A percentile compares a stretch with the other conserved stretches of the same genome.
Conservation (phyloP, 23 red algal species). For the Gracilaria domingensis region DNA sequence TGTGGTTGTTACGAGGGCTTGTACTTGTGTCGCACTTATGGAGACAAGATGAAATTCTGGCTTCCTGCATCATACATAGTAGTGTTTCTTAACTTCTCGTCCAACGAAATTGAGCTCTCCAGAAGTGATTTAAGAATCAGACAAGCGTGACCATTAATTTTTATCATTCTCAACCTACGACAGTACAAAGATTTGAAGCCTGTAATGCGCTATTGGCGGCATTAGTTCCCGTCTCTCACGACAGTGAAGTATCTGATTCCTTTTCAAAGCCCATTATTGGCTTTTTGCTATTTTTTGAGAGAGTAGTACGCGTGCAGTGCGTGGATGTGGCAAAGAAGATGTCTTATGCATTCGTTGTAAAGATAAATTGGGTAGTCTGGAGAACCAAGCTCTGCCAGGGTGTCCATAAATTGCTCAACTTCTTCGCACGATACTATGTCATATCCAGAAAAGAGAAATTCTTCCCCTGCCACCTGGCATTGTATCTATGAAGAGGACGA, state of each 20-base stretch:
- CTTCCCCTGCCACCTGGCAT: too few relatives aligned
- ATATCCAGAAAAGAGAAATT: too few relatives aligned
- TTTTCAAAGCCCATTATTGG: not conserved
- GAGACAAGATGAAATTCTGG: too few relatives aligned
- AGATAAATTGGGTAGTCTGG: not conserved
- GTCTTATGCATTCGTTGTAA: not conserved
- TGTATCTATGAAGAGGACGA: not conserved
- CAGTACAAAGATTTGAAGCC: not conserved
- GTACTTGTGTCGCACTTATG: too few relatives aligned
- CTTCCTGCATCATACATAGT: not conserved
- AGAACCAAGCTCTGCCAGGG: not conserved
- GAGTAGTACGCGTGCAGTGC: not conserved
- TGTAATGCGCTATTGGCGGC: not conserved
- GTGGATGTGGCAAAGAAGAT: not conserved
- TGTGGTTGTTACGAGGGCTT: too few relatives aligned
- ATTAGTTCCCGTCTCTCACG: not conserved
- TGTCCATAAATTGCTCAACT: too few relatives aligned
- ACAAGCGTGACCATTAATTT: not conserved
- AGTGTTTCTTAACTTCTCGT: not conserved
- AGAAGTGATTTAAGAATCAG: not conserved
- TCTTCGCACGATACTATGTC: too few relatives aligned
- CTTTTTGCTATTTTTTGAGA: not conserved
- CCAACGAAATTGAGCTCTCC: not conserved
- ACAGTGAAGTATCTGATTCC: not conserved
- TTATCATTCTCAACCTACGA: not conserved